Percentiles rank a stretch among this genome's conserved stretches.
Conservation (phyloP, 1,284 basidiomycete species). For the Ceratobasidium sp. region DNA sequence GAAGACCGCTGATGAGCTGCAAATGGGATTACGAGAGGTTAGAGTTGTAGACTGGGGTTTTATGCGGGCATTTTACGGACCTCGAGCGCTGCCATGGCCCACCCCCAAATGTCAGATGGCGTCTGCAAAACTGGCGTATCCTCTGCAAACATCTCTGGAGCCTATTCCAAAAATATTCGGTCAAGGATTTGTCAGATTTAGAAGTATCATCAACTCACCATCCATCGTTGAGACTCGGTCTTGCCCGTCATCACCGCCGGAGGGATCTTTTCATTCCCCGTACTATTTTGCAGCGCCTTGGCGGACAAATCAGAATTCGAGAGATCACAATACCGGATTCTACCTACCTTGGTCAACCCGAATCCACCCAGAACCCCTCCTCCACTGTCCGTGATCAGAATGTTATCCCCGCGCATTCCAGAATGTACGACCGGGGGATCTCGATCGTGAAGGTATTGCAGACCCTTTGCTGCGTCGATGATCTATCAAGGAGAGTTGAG, state of each 20-base stretch:
- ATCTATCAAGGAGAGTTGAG: not conserved
- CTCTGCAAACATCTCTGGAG: conserved; percentile 6
- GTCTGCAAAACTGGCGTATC: conserved; percentile 3
- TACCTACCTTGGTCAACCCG: conserved; percentile 25
- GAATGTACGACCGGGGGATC: conserved; percentile 31
- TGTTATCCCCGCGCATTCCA: conserved; percentile 25
- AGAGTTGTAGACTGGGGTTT: too few relatives aligned
- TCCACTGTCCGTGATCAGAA: conserved; percentile 24
- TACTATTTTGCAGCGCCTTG: not conserved
- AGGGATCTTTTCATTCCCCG: not conserved
- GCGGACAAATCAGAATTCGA: not conserved
- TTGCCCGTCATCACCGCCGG: not conserved
- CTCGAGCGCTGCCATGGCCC: conserved; percentile 25
- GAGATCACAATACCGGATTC: not conserved
- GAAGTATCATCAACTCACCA: not conserved
- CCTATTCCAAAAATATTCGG: not conserved
- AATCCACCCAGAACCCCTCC: conserved; percentile 29
- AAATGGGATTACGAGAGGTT: not conserved
- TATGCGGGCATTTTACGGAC: not conserved
- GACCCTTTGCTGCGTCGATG: conserved; percentile 10
- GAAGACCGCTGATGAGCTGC: conserved; percentile 11
- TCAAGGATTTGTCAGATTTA: too few relatives aligned
- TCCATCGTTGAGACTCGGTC: not conserved
- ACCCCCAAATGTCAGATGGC: conserved; percentile 9
- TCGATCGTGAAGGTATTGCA: conserved; percentile 25